phyloP scores from a whole-genome alignment of 306 rosid species.

The Comarum palustre region DNA sequence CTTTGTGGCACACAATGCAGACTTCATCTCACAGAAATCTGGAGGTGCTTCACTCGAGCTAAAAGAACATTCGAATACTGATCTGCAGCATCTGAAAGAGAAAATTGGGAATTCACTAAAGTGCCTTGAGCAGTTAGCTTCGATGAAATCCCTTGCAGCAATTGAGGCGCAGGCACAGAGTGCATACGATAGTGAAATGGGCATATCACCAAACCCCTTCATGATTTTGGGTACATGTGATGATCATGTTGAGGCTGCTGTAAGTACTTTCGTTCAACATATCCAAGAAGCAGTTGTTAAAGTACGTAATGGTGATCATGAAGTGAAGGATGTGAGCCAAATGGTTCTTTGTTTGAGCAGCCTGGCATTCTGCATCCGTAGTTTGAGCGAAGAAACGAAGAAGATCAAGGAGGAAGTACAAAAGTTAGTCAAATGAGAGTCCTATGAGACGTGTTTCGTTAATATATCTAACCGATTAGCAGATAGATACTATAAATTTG shows the following conservation, averaged over 20 bases:
- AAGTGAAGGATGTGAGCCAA: conserved; percentile 46
- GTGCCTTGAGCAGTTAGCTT: conserved; percentile 34
- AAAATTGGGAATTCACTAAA: conserved; percentile 35
- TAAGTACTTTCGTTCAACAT: conserved; percentile 44
- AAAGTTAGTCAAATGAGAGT: conserved; percentile 51
- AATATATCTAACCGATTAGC: background rate
- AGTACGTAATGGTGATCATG: conserved; percentile 29
- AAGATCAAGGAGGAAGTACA: conserved; percentile 49
- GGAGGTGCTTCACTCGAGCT: conserved; percentile 22
- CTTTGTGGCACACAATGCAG: conserved; percentile 39
- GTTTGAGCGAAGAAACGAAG: conserved; percentile 50
- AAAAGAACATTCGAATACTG: conserved; percentile 32
- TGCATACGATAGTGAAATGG: conserved; percentile 41
- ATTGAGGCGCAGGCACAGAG: conserved; percentile 36
- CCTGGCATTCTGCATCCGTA: conserved; percentile 57
- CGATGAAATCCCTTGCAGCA: conserved; percentile 25
- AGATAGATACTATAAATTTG: background rate
- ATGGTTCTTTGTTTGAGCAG: conserved; percentile 48
- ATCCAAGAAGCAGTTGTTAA: conserved; percentile 43
- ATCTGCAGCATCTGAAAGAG: conserved; percentile 40
- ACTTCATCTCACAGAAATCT: conserved; percentile 27
- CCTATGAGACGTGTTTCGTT: conserved; percentile 18
- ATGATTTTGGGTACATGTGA: conserved; percentile 32
- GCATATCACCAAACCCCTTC: conserved; percentile 28
- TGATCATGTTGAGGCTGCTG: conserved; percentile 34